Evolutionary conservation across 495 filamentous ascomycete species (phyloP), one percentile per base, ranked within the genome.

Genomic region (Hypoxylon fuscum): DNA sequence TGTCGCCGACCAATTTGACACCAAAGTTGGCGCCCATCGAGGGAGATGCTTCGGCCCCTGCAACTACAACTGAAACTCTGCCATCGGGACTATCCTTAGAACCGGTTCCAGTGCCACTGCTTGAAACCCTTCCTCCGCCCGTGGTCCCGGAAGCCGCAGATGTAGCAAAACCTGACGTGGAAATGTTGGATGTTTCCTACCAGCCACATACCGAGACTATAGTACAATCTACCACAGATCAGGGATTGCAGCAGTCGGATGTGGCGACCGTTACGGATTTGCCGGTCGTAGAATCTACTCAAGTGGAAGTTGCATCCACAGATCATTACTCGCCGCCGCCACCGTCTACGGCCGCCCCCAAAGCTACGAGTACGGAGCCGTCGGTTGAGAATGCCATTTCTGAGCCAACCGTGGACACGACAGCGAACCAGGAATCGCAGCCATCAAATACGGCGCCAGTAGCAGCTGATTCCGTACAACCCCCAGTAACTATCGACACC

Each of bases 1-100:
- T 59, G 7, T 70, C 69, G 35, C 63, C 69, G 9, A 52, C 56
- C 15, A 38, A 45, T 31, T 23, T 17, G 7, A 34, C 46, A 8
- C 50, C 51, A 2, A 59, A 59, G 29, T 25, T 53, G 9, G 6
- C 34, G 21, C 37, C 46, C 5, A 53, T 29, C 2, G 42, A 68
- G 20, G 45, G 35, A 46, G 59, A 66, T 18, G 46, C 59, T 40
- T 18, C 31, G 9, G 29, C 43, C 29, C 27, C 5, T 17, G n/a
- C 34, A 12, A 21, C 54, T 20, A 2, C 12, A 12, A 29, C 21
- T 5, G 49, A 68, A 22, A 32, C 15, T 3, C 4, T 1, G 8
- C 20, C 37, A 35, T 14, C 42, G 18, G 22, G 35, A 20, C 9
- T 20, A n/a, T 8, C 42, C 43, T 37, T 42, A 2, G 53, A 55